These are phyloP conservation scores for Aureobasidium melanogenum DNA, from an alignment of 2,329 filamentous ascomycete species.

Conservation along the genomic window DNA sequence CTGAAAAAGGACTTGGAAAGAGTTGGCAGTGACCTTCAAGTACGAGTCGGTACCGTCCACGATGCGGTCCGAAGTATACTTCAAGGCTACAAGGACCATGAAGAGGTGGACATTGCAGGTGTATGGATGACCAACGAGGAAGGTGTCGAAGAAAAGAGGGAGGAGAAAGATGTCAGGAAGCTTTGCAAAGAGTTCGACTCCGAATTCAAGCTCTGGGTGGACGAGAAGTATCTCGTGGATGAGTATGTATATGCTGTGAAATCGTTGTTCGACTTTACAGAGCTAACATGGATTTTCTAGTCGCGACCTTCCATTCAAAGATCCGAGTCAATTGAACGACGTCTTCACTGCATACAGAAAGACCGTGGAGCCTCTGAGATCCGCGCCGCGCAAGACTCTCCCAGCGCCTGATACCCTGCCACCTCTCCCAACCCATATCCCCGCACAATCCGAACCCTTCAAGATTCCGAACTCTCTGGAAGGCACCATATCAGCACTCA, in stretches of 20 bases:
- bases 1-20: conserved; percentile 54
- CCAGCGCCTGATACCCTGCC: conserved; percentile 51
- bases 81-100: conserved; percentile 31
- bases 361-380: conserved; percentile 59
- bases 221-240: conserved; percentile 73
- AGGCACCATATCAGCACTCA: conserved; percentile 45
- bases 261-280: background rate
- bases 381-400: conserved; percentile 51
- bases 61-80: conserved; percentile 54
- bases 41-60: conserved; percentile 54
- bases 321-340: conserved; percentile 56
- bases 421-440: conserved; percentile 47
- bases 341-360: conserved; percentile 70
- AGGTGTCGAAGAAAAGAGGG: conserved; percentile 57
- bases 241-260: conserved; percentile 50
- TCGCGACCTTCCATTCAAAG: conserved; percentile 53
- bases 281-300: conserved; percentile 32
- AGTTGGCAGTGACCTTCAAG: conserved; percentile 50
- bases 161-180: conserved; percentile 49
- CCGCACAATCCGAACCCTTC: conserved; percentile 55
- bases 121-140: conserved; percentile 70
- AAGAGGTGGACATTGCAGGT: conserved; percentile 43
- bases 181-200: conserved; percentile 46
- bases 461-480: conserved; percentile 49
- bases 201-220: conserved; percentile 57